Evolutionary conservation across 768 basidiomycete species (phyloP), one percentile per base, ranked within the genome.

Genomic region (Boletus subcaerulescens): DNA sequence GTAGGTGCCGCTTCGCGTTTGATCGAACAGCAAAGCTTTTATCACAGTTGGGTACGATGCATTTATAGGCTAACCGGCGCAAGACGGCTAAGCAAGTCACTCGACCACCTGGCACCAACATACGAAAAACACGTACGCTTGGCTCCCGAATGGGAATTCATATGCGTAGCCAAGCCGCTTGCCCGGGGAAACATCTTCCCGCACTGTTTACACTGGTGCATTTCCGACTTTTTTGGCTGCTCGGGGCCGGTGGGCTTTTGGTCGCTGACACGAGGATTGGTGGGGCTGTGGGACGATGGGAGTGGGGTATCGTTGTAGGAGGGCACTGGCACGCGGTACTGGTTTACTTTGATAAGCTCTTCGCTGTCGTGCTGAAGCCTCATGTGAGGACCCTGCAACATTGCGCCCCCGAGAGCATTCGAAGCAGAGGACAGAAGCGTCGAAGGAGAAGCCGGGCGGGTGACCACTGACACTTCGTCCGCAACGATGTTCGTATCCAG

Each of bases 11-110:
- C 67, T 84, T 88, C 15, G 88, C 87, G 61, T 91, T 91, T 8
- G 89, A 91, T 13, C 87, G 82, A 17, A 91, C 89, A n/a, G 86
- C 83, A 62, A 91, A 91, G 5, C 76, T 79, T 64, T 86, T 85
- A 31, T 73, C 69, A 65, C 90, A 91, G 33, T 77, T 76, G 14
- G 79, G 73, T 47, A 84, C 82, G 0, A 72, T 77, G 63, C 89
- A 91, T 39, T 70, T 69, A 33, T 59, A 68, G 18, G 70, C 62
- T 66, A 31, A 48, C 4, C 26, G 48, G 4, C 43, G 5, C 38
- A 52, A 42, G 18, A 15, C 13, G 11, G 14, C 29, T 68, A 10
- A 60, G 59, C 50, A 53, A 32, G 46, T 26, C 17, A n/a, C 39
- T 26, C 48, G 20, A 26, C 7, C 38, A n/a, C n/a, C n/a, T n/a